These are phyloP conservation scores for Cardiosporidium cionae DNA, from an alignment of 169 alveolate species.

Conservation along the genomic window DNA sequence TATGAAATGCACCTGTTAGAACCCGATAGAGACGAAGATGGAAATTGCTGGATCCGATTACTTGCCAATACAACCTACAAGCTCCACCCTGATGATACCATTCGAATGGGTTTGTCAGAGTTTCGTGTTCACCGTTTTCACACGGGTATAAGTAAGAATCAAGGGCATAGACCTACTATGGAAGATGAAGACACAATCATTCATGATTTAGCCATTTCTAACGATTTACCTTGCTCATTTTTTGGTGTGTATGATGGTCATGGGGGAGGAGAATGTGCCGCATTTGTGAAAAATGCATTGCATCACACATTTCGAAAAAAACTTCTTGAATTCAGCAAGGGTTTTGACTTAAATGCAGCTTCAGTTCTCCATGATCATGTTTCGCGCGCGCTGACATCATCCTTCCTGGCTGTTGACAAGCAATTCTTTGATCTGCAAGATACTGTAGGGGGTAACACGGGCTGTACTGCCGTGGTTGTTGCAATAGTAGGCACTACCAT, in stretches of 20 bases:
- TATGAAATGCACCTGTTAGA: no score
- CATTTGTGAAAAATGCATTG: slow-evolving; percentile 47
- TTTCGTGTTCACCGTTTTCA: no score
- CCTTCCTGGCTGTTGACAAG: slow-evolving; percentile 15
- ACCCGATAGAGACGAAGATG: no score
- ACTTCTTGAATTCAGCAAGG: not conserved
- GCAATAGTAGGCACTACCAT: slow-evolving; percentile 53
- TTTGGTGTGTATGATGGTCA: slow-evolving; percentile 66
- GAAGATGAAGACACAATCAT: slow-evolving; percentile 27
- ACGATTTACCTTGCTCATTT: slow-evolving; percentile 17
- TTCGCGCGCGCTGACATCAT: not conserved
- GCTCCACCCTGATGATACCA: no score
- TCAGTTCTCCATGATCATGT: not conserved
- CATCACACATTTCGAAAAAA: slow-evolving; percentile 23
- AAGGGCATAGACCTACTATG: slow-evolving; percentile 17
- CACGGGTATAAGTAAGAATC: slow-evolving; percentile 3
- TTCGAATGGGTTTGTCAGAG: no score
- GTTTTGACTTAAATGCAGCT: not conserved
- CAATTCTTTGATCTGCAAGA: not conserved
- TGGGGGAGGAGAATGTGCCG: slow-evolving; percentile 61
- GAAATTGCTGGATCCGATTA: no score
- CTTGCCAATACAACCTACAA: no score
- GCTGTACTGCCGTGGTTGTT: slow-evolving; percentile 67
- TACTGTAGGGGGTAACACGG: not conserved
- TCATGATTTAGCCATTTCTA: slow-evolving; percentile 5